Evolutionary conservation across 805 yeast species (phyloP), one percentile per base, ranked within the genome.

Genomic region (Kregervanrija fluxuum): DNA sequence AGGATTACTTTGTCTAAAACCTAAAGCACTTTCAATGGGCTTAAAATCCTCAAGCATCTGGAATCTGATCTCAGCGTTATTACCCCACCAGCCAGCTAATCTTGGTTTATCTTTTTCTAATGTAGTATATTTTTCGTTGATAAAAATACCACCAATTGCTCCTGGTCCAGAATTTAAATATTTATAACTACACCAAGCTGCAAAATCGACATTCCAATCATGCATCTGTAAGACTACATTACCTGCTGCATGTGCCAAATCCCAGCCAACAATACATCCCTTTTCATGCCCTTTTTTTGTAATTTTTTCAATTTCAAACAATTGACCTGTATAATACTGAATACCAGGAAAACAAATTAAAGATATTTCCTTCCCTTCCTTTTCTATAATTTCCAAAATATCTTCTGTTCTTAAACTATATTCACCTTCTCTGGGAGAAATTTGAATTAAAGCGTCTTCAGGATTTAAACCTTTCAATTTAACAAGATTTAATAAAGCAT

Each of bases 51-150:
- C 90, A 45, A 74, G 57, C 98, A 90, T 90, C 54, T 79, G 71
- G 62, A 90, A 90, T 49, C 98, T 66, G 33, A 77, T 77, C 2
- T 55, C 54, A 0, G 82, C 68, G 53, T 83, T 79, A 57, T 88
- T 90, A 1, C 96, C 97, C 96, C 97, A 90, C 98, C 98, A 90
- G 1, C 98, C 98, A 0, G 96, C 95, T 41, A 87, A 67, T 48
- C 97, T 69, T 1, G 95, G 85, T 39, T 65, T 60, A 16, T 39
- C 35, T 35, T 56, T 51, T 14, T 73, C 66, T 12, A 48, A 30
- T 6, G 37, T 37, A 3, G 46, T 47, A 35, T 51, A 49, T 48
- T 63, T 71, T 50, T 79, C 82, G 59, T 90, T 80, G 34, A 90
- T 82, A 55, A 78, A 90, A 16, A 87, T 72, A 1, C 96, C 96